Conservation (phyloP, 2,329 filamentous ascomycete genomes). For the Fusarium mangiferae region DNA sequence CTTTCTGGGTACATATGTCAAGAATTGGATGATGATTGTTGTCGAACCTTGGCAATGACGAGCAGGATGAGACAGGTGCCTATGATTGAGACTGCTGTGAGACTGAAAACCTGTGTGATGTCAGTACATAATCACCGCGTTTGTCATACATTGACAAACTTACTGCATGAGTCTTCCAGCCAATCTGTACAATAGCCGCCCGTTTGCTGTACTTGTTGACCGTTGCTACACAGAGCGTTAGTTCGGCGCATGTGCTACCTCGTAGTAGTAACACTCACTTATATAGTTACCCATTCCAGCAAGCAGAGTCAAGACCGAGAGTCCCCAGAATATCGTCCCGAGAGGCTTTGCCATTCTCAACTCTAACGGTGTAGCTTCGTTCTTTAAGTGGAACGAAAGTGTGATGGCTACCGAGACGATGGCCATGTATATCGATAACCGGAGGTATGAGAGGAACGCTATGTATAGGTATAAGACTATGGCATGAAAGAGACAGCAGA, state of each 20-base stretch:
- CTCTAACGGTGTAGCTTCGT: constrained; percentile 75
- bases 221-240: constrained; percentile 58
- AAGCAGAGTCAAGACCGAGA: constrained; percentile 79
- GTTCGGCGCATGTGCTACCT: background rate
- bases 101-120: constrained; percentile 65
- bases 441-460: constrained; percentile 90
- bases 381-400: constrained; percentile 90
- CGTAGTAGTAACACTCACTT: constrained; percentile 57
- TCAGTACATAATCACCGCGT: background rate
- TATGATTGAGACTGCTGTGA: constrained; percentile 71
- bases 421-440: constrained; percentile 89
- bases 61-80: constrained; percentile 73
- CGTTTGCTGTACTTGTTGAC: constrained; percentile 83
- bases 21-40: constrained; percentile 25
- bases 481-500: background rate
- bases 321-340: constrained; percentile 86
- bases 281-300: constrained; percentile 90
- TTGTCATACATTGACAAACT: constrained; percentile 36
- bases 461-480: background rate
- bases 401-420: constrained; percentile 91
- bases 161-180: constrained; percentile 91
- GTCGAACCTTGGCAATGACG: constrained; percentile 55
- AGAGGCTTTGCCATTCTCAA: constrained; percentile 82
- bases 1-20: constrained; percentile 3
- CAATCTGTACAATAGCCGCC: constrained; percentile 87